phyloP scores from a whole-genome alignment of 768 basidiomycete genomes.

The Russula sp. region DNA sequence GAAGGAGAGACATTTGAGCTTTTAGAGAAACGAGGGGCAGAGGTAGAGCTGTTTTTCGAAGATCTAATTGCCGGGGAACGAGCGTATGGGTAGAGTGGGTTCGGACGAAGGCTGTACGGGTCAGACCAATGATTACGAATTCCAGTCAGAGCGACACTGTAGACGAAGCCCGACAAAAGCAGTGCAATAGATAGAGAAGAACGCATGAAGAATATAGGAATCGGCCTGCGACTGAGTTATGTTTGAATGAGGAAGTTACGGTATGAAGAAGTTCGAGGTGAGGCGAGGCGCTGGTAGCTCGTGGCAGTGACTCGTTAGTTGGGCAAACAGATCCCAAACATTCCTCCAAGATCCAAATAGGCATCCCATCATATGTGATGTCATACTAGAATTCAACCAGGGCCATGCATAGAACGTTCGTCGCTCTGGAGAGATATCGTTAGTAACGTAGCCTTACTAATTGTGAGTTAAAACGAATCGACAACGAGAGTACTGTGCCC shows the following conservation, averaged over 20 bases:
- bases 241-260: conserved; percentile 19
- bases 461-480: not conserved
- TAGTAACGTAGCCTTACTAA: not conserved
- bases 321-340: too few relatives aligned
- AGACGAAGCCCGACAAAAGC: conserved; percentile 14
- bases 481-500: not conserved
- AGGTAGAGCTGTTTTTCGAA: not conserved
- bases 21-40: conserved; percentile 9
- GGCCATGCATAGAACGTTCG: too few relatives aligned
- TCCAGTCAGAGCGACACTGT: conserved; percentile 10
- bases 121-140: conserved; percentile 27
- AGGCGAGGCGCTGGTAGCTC: not conserved
- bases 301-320: too few relatives aligned
- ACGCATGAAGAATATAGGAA: conserved; percentile 14
- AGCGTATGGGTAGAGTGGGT: conserved; percentile 23
- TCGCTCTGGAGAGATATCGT: not conserved
- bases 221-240: conserved; percentile 22
- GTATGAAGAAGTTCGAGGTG: not conserved
- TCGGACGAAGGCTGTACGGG: conserved; percentile 27
- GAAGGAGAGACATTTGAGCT: conserved; percentile 8
- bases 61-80: conserved; percentile 9
- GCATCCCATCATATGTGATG: too few relatives aligned
- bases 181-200: conserved; percentile 6
- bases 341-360: too few relatives aligned
- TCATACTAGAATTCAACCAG: too few relatives aligned